Percentiles rank a stretch among this genome's conserved stretches.
Evolutionary conservation across 495 filamentous ascomycete species (phyloP).

Genomic region (Podospora comata): DNA sequence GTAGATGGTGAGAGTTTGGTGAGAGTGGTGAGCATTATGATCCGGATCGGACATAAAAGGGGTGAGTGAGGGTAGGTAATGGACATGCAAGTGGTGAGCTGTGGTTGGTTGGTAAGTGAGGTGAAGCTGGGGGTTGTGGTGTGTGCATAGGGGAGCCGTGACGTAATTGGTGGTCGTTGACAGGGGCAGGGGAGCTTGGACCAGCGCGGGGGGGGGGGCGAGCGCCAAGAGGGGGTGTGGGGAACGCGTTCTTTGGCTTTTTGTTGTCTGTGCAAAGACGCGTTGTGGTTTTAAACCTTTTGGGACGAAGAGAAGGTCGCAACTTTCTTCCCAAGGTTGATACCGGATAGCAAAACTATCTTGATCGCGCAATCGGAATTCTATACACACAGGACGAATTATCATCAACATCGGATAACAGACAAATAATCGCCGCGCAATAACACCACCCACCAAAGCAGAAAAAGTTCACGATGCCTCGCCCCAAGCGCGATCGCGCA

Average conservation of each 20-base stretch:
- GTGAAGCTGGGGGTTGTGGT: not conserved
- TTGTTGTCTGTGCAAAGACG: not conserved
- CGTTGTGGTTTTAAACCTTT: not conserved
- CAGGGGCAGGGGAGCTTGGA: not conserved
- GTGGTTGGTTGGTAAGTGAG: not conserved
- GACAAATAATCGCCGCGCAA: not conserved
- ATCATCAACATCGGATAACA: not conserved
- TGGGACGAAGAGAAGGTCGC: not conserved
- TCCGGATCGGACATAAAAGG: not conserved
- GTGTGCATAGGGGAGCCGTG: not conserved
- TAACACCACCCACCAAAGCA: not conserved
- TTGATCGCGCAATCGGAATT: not conserved
- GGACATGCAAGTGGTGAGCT: not conserved
- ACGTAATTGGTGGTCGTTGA: not conserved
- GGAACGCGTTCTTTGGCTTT: not conserved
- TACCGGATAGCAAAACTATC: not conserved
- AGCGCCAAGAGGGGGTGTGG: not conserved
- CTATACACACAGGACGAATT: not conserved
- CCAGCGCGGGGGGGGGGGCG: not conserved
- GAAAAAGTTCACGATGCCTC: constrained; percentile 35
- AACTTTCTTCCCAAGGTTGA: too few relatives aligned
- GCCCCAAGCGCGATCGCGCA: constrained; percentile 42
- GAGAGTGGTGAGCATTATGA: not conserved
- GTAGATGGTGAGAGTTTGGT: not conserved
- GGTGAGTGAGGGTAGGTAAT: not conserved